A percentile compares a stretch with the other conserved stretches of the same genome.
phyloP scores from a whole-genome alignment of 139 green algal genomes.

The Closterium sp. region DNA sequence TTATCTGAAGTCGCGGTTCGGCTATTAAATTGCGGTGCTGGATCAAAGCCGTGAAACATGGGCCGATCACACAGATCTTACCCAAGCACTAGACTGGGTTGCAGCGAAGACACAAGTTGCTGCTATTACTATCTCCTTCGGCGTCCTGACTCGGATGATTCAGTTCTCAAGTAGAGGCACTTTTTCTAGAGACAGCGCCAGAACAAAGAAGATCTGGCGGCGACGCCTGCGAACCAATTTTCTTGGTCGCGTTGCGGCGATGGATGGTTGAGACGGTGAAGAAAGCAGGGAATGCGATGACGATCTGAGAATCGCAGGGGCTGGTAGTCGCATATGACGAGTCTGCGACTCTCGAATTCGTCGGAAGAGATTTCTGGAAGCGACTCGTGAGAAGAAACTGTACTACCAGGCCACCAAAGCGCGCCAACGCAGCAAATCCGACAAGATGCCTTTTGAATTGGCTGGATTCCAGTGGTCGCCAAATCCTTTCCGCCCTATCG shows the following conservation, averaged over 20 bases:
- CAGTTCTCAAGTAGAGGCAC: too few relatives aligned
- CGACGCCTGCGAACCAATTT: too few relatives aligned
- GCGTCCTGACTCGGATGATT: too few relatives aligned
- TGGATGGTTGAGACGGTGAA: neutral
- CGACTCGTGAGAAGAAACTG: neutral
- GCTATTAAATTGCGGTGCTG: neutral
- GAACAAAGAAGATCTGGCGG: too few relatives aligned
- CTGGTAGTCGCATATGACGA: neutral
- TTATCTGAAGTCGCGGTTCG: neutral
- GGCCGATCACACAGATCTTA: neutral
- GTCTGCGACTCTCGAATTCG: neutral
- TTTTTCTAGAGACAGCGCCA: too few relatives aligned
- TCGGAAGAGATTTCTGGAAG: neutral
- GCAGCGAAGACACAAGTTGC: too few relatives aligned
- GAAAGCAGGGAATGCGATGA: neutral
- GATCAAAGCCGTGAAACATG: neutral
- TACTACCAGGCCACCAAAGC: neutral
- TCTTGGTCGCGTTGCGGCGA: too few relatives aligned
- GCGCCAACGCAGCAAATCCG: neutral
- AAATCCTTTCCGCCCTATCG: neutral
- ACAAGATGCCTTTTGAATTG: neutral
- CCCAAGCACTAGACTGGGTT: too few relatives aligned
- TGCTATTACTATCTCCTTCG: too few relatives aligned
- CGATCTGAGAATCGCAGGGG: neutral
- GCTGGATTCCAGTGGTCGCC: neutral